Conservation (phyloP, 2,329 filamentous ascomycete genomes). For the Ceratocystis huliohia region DNA sequence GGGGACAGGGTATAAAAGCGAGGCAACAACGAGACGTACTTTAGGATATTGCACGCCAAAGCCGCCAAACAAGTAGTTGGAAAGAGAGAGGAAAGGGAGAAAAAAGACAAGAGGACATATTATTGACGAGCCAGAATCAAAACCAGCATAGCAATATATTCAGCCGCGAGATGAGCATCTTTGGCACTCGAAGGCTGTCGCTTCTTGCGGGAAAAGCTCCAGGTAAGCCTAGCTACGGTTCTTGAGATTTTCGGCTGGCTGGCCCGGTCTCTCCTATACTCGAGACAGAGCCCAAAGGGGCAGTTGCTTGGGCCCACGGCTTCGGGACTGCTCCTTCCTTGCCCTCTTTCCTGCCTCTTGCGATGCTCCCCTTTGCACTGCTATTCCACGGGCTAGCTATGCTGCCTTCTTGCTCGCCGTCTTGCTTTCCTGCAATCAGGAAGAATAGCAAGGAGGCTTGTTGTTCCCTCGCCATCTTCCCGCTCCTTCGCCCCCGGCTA, state of each 20-base stretch:
- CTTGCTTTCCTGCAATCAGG: neutral
- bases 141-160: neutral
- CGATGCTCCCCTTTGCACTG: neutral
- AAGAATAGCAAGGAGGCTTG: neutral
- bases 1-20: neutral
- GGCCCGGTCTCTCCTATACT: neutral
- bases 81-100: neutral
- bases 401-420: neutral
- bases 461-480: neutral
- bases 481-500: neutral
- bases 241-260: neutral
- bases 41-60: neutral
- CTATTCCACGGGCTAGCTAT: neutral
- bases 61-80: neutral
- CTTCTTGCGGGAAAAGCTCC: neutral
- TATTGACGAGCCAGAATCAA: neutral
- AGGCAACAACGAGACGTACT: neutral
- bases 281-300: neutral
- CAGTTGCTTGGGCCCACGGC: neutral
- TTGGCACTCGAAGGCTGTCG: conserved; percentile 3
- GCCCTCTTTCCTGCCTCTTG: neutral
- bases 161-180: neutral
- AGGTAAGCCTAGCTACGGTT: neutral
- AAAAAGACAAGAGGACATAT: neutral
- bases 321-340: neutral